phyloP scores from a whole-genome alignment of 1,284 basidiomycete genomes.

The Cryptococcus sp. region DNA sequence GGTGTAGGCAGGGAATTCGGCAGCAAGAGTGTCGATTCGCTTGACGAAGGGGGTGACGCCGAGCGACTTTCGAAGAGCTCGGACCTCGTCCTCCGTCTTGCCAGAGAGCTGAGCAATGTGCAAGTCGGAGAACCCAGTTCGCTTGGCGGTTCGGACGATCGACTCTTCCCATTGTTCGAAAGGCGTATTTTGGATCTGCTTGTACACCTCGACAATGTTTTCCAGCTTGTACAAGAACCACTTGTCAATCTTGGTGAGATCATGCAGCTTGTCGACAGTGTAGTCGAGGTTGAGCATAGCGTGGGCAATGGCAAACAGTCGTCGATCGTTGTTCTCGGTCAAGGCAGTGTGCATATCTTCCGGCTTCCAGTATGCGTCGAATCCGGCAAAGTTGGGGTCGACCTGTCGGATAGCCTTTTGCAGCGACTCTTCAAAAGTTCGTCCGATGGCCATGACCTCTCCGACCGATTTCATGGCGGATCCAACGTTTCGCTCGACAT shows the following conservation, averaged over 20 bases:
- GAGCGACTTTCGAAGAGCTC: slow-evolving; percentile 76
- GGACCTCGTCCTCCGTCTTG: slow-evolving; percentile 69
- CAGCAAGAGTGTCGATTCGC: slow-evolving; percentile 97
- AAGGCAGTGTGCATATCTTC: slow-evolving; percentile 79
- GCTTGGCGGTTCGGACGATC: slow-evolving; percentile 75
- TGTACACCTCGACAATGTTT: slow-evolving; percentile 73
- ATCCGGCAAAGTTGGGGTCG: slow-evolving; percentile 71
- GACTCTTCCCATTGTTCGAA: slow-evolving; percentile 59
- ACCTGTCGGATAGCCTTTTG: slow-evolving; percentile 99
- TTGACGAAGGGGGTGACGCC: slow-evolving; percentile 96
- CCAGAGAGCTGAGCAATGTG: slow-evolving; percentile 78
- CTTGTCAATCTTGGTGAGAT: slow-evolving; percentile 97
- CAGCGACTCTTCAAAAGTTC: slow-evolving; percentile 96
- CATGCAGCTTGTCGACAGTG: slow-evolving; percentile 81
- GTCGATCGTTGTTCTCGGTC: slow-evolving; percentile 63
- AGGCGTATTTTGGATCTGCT: slow-evolving; percentile 62
- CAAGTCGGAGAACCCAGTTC: slow-evolving; percentile 87
- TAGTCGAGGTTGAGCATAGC: slow-evolving; percentile 85
- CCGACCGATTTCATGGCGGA: slow-evolving; percentile 99
- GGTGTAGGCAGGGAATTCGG: slow-evolving; percentile 97
- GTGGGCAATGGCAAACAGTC: slow-evolving; percentile 94
- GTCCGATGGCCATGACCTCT: slow-evolving; percentile 99
- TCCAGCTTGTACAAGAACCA: slow-evolving; percentile 99
- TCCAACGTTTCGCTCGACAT: slow-evolving; percentile 89
- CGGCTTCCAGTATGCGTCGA: slow-evolving; percentile 60